Evolutionary conservation across 2,329 filamentous ascomycete genomes (phyloP), one percentile per base, ranked within the genome.

Genomic region (Rhynchosporium graminicola): DNA sequence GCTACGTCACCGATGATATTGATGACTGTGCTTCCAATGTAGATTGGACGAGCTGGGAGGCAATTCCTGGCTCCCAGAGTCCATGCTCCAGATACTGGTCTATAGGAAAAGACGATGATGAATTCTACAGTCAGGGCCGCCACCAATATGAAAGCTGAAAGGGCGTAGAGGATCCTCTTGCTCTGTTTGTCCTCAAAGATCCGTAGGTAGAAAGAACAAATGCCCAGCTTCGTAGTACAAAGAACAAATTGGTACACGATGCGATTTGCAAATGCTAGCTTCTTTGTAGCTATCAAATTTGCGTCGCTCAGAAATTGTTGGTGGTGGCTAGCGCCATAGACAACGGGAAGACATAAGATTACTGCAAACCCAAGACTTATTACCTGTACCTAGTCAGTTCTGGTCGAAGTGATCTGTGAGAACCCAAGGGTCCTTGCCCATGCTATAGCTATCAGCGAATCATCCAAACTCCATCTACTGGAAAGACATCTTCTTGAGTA

Each of bases 1-100:
- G 59, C 12, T 7, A 70, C 5, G 54, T 68, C 67, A 31, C 48
- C 52, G 7, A 61, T 12, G 10, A 70, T 65, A 48, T 66, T 67
- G 26, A 59, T 63, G 10, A 59, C 47, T 15, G 62, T 59, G 38
- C 56, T 62, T 1, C 61, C 55, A 20, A 62, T 56, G 10, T 64
- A 46, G 20, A 33, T 60, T 4, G 63, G 59, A 51, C 51, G 46
- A 7, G 58, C 20, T 3, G 57, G 38, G 13, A 58, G 38, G 50
- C 65, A 68, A 9, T 61, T 65, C 2, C 45, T n/a, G 33, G 43
- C 46, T 12, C 12, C 57, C 5, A 65, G 38, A 26, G 33, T 40
- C 67, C 68, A 68, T 6, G 60, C 60, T 26, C 61, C 64, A 29
- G 47, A 54, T 8, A 68, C 43, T 29, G 65, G 65, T 1, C n/a